Evolutionary conservation across 1,284 basidiomycete genomes (phyloP), one percentile per base, ranked within the genome.

Genomic region (Ceratobasidium sp.): DNA sequence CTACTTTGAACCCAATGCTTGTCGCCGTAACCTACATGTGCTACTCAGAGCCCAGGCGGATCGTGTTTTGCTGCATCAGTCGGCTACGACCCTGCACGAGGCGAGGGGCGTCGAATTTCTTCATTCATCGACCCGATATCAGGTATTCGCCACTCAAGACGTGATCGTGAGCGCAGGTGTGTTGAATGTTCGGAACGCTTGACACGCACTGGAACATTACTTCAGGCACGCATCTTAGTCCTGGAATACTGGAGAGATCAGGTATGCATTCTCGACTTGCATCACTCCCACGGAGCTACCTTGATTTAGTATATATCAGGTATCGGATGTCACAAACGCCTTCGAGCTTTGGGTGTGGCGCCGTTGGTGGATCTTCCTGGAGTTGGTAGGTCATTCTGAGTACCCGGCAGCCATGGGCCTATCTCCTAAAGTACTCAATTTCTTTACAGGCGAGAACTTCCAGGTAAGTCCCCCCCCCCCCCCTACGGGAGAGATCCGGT

Each of bases 361-460:
- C 31, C 68, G 22, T 31, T 71, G 24, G 68, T 77, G 3, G 73
- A 76, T 46, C 76, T 77, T 54, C 76, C 76, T 16, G 76, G 76
- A 41, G 76, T 77, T 39, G 68, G 68, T 71, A 37, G 22, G 68
- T 16, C 2, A 9, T 31, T 34, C 27, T 2, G 22, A 41, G 56
- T 48, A 14, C 48, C 5, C 6, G 19, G 34, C 39, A 1, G 37
- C 22, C 8, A 56, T 4, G 7, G 8, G 6, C 41, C 29, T 37
- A 4, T 1, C 19, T 13, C 13, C 34, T 37, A 11, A 14, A 19
- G 14, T 69, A n/a, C 22, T 8, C 46, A 14, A 39, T 37, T 31
- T 13, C 14, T 46, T 63, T 48, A 6, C 29, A 71, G 76, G 76
- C 6, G 75, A 76, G 54, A 77, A 77, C 58, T 43, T 77, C 24